Conservation (phyloP, 1,284 basidiomycete species). For the Schizopora paradoxa region DNA sequence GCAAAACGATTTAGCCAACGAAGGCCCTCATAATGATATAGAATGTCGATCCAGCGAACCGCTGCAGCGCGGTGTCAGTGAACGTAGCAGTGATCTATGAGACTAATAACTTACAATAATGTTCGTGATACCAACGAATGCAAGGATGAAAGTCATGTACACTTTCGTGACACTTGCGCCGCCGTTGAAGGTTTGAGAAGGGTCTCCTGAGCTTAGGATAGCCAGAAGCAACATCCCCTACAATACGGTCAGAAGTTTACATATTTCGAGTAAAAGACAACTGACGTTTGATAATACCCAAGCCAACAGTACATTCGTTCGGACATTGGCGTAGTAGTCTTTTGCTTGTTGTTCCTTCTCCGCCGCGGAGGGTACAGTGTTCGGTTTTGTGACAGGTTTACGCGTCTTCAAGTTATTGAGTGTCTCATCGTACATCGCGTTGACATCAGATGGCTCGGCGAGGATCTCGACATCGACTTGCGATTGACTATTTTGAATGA, state of each 20-base stretch:
- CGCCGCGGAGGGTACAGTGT: slow-evolving; percentile 14
- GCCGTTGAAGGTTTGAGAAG: slow-evolving; percentile 58
- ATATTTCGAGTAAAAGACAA: slow-evolving; percentile 15
- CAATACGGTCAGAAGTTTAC: too few species aligned
- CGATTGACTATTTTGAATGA: slow-evolving; percentile 71
- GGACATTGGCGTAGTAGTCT: slow-evolving; percentile 86
- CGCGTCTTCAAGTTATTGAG: slow-evolving; percentile 75
- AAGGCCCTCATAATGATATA: slow-evolving; percentile 61
- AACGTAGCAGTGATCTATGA: not conserved
- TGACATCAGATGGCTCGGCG: slow-evolving; percentile 82
- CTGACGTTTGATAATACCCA: slow-evolving; percentile 84
- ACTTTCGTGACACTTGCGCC: slow-evolving; percentile 51
- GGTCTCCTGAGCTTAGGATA: slow-evolving; percentile 66
- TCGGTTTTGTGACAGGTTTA: slow-evolving; percentile 40
- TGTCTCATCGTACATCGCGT: slow-evolving; percentile 86
- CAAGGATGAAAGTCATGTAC: slow-evolving; percentile 78
- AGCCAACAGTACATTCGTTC: slow-evolving; percentile 84
- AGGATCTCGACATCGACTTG: slow-evolving; percentile 89
- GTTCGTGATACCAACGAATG: slow-evolving; percentile 74
- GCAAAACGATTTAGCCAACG: slow-evolving; percentile 41
- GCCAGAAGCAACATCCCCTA: slow-evolving; percentile 70
- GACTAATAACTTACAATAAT: slow-evolving; percentile 42
- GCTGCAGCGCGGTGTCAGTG: slow-evolving; percentile 29
- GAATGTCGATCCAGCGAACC: slow-evolving; percentile 58
- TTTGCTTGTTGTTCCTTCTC: slow-evolving; percentile 69